phyloP scores from a whole-genome alignment of 257 asterid genomes.

The Coffea canephora region DNA sequence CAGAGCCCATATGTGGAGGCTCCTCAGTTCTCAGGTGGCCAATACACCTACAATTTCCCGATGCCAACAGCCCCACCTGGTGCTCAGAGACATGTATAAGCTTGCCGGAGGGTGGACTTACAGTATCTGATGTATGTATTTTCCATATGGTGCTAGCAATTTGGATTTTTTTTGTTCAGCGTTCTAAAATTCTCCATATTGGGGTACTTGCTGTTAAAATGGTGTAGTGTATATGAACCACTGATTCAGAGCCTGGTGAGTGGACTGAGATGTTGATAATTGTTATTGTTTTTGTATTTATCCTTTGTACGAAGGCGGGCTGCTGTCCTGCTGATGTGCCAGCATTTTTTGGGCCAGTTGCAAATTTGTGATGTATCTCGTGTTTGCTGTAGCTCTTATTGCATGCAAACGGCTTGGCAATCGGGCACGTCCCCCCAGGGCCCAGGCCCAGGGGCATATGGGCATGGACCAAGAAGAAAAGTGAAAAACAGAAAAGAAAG shows the following conservation, averaged over 20 bases:
- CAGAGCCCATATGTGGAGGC: conserved; percentile 98
- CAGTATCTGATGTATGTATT: neutral
- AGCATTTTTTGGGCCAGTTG: neutral
- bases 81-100: conserved; percentile 56
- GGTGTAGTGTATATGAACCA: neutral
- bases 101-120: conserved; percentile 4
- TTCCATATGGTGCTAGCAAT: neutral
- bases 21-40: conserved; percentile 56
- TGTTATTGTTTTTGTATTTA: neutral
- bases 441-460: neutral
- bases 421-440: neutral
- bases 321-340: neutral
- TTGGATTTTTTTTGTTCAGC: neutral
- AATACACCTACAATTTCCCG: conserved; percentile 54
- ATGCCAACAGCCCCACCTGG: conserved; percentile 97
- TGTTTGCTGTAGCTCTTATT: neutral
- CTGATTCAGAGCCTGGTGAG: neutral
- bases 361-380: no score
- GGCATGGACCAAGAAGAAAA: no score
- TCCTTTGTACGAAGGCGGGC: neutral
- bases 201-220: neutral
- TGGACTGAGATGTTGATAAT: neutral
- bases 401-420: neutral
- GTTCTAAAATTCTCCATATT: neutral
- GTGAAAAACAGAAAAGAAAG: no score